Evolutionary conservation across 306 rosid genomes (phyloP).

Genomic region (Acmispon strigosus): DNA sequence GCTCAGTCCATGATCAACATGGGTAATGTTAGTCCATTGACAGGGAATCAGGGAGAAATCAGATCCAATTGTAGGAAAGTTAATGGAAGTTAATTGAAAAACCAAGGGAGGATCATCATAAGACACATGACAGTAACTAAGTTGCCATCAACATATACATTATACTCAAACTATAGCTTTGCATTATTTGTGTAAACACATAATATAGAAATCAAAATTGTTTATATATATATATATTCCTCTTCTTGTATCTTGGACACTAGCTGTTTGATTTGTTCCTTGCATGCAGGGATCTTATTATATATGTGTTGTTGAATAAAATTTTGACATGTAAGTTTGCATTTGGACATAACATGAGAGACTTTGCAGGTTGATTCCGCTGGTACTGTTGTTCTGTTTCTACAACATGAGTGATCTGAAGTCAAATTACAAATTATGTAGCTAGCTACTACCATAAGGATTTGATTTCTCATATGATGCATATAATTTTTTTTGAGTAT

Average conservation of each 20-base stretch:
- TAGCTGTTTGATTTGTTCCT: neutral
- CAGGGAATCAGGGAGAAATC: slow-evolving; percentile 54
- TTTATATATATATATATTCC: neutral
- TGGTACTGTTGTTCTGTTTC: too few species aligned
- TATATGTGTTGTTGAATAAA: neutral
- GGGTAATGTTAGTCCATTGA: slow-evolving; percentile 62
- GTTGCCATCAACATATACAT: neutral
- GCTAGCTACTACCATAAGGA: neutral
- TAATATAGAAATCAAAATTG: neutral
- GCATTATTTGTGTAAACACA: neutral
- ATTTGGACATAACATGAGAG: neutral
- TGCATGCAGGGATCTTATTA: neutral
- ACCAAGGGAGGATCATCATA: neutral
- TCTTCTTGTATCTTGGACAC: neutral
- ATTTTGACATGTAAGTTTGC: neutral
- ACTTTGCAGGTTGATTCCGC: too few species aligned
- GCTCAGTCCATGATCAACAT: slow-evolving; percentile 66
- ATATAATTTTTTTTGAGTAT: too few species aligned
- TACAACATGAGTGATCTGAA: neutral
- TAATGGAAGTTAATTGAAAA: slow-evolving; percentile 37
- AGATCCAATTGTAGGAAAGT: slow-evolving; percentile 54
- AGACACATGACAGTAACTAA: neutral
- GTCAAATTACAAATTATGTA: neutral
- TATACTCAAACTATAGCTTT: neutral
- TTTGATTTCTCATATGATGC: too few species aligned